A percentile compares a stretch with the other conserved stretches of the same genome.
phyloP scores from a whole-genome alignment of 208 protist genomes.

The Strigomonas culicis region DNA sequence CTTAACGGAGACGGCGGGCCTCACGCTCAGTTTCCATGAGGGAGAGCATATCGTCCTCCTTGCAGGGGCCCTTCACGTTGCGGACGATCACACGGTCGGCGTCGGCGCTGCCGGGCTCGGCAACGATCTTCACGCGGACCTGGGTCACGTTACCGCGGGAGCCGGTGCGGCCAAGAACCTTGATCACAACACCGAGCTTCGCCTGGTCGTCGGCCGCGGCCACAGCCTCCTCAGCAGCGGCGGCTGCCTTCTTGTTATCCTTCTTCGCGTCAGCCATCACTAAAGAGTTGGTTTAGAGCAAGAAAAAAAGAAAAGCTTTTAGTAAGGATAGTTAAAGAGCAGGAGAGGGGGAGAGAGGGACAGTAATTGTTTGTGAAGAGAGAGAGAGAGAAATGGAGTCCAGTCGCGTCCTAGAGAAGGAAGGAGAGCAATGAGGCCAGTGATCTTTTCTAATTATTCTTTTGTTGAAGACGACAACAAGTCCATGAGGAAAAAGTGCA shows the following conservation, averaged over 20 bases:
- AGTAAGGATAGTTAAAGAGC: constrained; percentile 4
- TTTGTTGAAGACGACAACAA: neutral
- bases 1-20: constrained; percentile 98
- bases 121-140: constrained; percentile 95
- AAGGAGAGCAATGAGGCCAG: neutral
- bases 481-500: neutral
- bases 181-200: constrained; percentile 96
- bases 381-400: constrained; percentile 7
- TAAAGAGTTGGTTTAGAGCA: constrained; percentile 1
- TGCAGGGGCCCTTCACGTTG: constrained; percentile 99
- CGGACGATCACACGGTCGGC: constrained; percentile 96
- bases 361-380: neutral
- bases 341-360: neutral
- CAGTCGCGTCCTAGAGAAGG: neutral
- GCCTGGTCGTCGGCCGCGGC: constrained; percentile 70
- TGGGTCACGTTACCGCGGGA: constrained; percentile 99
- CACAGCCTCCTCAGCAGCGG: constrained; percentile 81
- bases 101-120: constrained; percentile 82
- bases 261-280: constrained; percentile 81
- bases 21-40: constrained; percentile 99
- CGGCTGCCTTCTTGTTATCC: constrained; percentile 85
- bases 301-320: constrained; percentile 7
- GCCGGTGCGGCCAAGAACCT: constrained; percentile 98
- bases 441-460: neutral
- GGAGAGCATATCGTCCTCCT: constrained; percentile 98